Evolutionary conservation across 495 filamentous ascomycete genomes (phyloP), one percentile per base, ranked within the genome.

Genomic region (Trichoderma virens): DNA sequence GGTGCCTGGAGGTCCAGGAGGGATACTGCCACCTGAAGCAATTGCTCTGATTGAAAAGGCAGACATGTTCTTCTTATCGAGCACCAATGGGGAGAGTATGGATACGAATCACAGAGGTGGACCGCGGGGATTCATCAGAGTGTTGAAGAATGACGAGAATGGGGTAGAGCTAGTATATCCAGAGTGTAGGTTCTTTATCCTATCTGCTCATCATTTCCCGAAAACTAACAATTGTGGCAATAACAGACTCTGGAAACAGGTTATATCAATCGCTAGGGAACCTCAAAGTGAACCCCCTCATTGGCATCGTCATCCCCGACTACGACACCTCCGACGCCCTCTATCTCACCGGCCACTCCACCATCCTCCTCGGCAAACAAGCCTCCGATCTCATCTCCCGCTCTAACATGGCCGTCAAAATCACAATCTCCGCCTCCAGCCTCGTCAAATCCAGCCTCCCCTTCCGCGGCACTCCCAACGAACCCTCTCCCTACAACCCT

Each of bases 41-140:
- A 60, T 90, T 9, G 70, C 77, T 5, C 71, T 93, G 5, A 72
- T 96, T 14, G 72, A 66, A 9, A 83, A 85, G 66, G 83, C 89
- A 23, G 91, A 93, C 70, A 74, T 89, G 38, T 86, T 96, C 66
- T 94, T 96, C 71, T 76, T 94, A 20, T 87, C 88, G 30, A 86
- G 84, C 39, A 82, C 80, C 14, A 78, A 88, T 66, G 79, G 81
- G n/a, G 69, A 71, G 25, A 86, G 85, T 67, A 93, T 96, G 91
- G 90, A 93, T 71, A 89, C 87, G n/a, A 94, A 94, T 70, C 85
- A 89, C 66, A 83, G 91, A 28, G 90, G 91, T 41, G 90, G 91
- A 0, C 80, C 88, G 5, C 78, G 80, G 27, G 91, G 91, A 2
- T 92, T 93, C 73, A 76, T 91, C 8, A 81, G 90, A 28, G 76